Evolutionary conservation across 768 basidiomycete genomes (phyloP), one percentile per base, ranked within the genome.

Genomic region (Hortiboletus flavorubellus): DNA sequence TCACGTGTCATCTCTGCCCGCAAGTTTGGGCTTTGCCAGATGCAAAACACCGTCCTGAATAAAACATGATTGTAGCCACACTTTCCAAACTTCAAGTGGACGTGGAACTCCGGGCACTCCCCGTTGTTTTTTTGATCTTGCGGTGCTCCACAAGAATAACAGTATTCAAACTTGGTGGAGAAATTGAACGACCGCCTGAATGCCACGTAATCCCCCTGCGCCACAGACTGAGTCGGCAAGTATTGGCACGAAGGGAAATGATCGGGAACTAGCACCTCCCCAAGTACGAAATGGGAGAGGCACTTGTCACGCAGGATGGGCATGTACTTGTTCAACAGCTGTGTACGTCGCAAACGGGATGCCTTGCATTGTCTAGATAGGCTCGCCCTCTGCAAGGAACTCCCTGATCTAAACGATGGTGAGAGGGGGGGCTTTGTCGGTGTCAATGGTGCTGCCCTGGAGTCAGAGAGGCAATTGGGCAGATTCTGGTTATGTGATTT

Each of bases 31-130:
- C 34, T 54, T 3, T 49, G 53, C 53, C 46, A 54, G 46, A 54
- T 49, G 46, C 53, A 54, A 15, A 54, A 49, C 4, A 8, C 37
- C 2, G 43, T 53, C 37, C 45, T 46, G 37, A 53, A 53, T 21
- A 53, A 10, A 4, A 53, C 11, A 4, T 51, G 49, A 5, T 41
- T 34, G 40, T 51, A 51, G 33, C 35, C 51, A 38, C 43, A 52
- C 35, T 42, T 54, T 49, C 53, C 53, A 16, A 54, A 42, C 12
- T 4, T n/a, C 12, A 54, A 37, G 16, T 29, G 18, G 4, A 2
- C 26, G 3, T 49, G 46, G 37, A 53, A 53, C 16, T 5, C 30
- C 2, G 30, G 52, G 6, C 46, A 48, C 44, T 53, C 52, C 23
- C 45, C 21, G 7, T 53, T 53, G 0, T 34, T 40, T 5, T 48